phyloP scores from a whole-genome alignment of 345 rosid species.

The Euclidium syriacum region DNA sequence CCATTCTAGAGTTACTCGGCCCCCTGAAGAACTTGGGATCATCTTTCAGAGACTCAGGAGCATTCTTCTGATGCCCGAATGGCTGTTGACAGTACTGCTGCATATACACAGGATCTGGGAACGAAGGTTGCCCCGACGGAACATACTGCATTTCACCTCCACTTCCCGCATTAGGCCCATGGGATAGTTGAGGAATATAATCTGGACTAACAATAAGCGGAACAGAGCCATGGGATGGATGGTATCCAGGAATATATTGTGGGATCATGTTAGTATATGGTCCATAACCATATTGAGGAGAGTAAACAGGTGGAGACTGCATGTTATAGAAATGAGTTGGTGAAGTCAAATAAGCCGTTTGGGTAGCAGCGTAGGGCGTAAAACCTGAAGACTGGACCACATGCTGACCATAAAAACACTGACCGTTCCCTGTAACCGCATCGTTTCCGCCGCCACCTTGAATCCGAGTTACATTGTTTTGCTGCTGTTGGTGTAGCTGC shows the following conservation, averaged over 20 bases:
- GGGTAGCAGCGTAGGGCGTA: conserved; percentile 38
- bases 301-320: conserved; percentile 32
- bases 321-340: conserved; percentile 39
- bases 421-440: conserved; percentile 29
- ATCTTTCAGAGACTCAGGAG: conserved; percentile 35
- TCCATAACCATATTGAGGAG: conserved; percentile 47
- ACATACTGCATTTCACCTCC: conserved; percentile 49
- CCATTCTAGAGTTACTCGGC: conserved; percentile 27
- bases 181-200: conserved; percentile 33
- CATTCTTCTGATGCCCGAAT: conserved; percentile 39
- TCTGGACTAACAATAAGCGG: conserved; percentile 38
- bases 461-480: conserved; percentile 32
- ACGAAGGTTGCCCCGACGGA: conserved; percentile 45
- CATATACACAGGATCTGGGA: conserved; percentile 39
- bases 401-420: conserved; percentile 36
- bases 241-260: conserved; percentile 42
- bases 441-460: conserved; percentile 32
- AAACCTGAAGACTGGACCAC: conserved; percentile 53
- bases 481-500: conserved; percentile 32
- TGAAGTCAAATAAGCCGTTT: conserved; percentile 36
- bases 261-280: conserved; percentile 37
- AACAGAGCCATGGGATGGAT: conserved; percentile 41
- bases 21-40: conserved; percentile 34
- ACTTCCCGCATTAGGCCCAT: conserved; percentile 38
- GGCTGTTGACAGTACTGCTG: conserved; percentile 44